phyloP scores from a whole-genome alignment of 495 filamentous ascomycete species.

The Trypethelium eluteriae region DNA sequence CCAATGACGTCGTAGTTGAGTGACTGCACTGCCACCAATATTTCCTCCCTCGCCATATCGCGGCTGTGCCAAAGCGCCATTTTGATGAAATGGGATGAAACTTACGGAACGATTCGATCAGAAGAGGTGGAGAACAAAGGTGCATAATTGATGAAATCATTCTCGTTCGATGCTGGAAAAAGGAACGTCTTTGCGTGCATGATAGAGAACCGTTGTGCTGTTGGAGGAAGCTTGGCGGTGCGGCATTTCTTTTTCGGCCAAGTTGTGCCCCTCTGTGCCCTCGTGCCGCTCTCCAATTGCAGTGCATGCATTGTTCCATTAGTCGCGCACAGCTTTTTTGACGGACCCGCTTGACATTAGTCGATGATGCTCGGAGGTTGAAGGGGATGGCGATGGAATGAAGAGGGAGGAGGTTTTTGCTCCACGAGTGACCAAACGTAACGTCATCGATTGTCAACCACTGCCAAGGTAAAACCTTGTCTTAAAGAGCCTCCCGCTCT shows the following conservation, averaged over 20 bases:
- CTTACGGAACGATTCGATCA: neutral
- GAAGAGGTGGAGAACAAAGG: neutral
- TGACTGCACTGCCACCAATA: neutral
- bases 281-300: neutral
- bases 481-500: no score
- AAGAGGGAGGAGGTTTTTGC: neutral
- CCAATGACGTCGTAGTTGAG: neutral
- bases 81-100: neutral
- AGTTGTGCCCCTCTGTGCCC: no score
- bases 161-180: no score
- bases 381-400: neutral
- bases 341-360: neutral
- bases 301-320: neutral
- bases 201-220: no score
- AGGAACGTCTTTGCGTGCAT: no score
- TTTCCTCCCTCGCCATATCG: neutral
- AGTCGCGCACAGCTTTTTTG: neutral
- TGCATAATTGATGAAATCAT: no score
- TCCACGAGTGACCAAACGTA: neutral
- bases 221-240: no score
- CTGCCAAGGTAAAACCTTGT: no score
- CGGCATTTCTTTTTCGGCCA: no score
- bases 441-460: neutral
- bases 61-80: slow-evolving; percentile 6
- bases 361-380: neutral